These are phyloP conservation scores for Scenedesmus sp. DNA, from an alignment of 163 green algal species.

Conservation along the genomic window DNA sequence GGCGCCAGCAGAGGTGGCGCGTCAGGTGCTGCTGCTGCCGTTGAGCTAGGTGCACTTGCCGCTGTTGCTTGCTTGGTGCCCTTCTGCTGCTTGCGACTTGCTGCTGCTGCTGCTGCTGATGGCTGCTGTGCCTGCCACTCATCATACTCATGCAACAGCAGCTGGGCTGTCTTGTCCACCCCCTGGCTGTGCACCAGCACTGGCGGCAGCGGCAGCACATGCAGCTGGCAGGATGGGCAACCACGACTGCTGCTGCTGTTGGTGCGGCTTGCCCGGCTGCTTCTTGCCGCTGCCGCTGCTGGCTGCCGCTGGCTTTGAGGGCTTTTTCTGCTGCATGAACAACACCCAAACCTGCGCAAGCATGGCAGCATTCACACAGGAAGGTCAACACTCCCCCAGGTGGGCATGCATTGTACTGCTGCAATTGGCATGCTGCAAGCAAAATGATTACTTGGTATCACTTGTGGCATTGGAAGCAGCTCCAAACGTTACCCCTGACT, in stretches of 20 bases:
- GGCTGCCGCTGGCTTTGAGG: not conserved
- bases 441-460: no score
- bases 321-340: not conserved
- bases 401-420: no score
- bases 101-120: slow-evolving; percentile 16
- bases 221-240: not conserved
- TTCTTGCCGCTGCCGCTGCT: not conserved
- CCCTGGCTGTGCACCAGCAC: not conserved
- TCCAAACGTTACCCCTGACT: no score
- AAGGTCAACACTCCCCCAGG: not conserved
- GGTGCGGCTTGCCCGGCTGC: not conserved
- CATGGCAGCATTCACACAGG: not conserved
- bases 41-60: not conserved
- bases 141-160: not conserved
- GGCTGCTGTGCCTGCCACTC: slow-evolving; percentile 7
- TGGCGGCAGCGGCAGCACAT: not conserved
- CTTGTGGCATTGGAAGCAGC: no score
- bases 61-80: not conserved
- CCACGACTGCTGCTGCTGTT: not conserved
- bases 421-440: no score
- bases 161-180: not conserved
- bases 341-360: not conserved
- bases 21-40: not conserved
- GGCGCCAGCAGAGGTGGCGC: not conserved
- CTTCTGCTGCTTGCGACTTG: slow-evolving; percentile 1